Conservation (phyloP, 805 yeast species). For the Pichia occidentalis region DNA sequence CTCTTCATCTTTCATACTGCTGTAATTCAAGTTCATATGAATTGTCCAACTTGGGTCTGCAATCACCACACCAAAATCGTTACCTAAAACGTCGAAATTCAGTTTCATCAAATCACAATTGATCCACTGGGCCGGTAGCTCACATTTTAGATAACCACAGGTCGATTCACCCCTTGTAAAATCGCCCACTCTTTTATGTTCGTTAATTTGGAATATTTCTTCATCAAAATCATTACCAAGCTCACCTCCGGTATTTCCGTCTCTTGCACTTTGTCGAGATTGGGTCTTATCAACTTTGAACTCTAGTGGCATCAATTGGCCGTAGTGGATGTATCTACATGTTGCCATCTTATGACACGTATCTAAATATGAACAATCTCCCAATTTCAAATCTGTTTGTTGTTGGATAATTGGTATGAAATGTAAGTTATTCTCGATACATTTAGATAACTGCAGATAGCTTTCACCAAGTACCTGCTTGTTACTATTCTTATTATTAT, state of each 20-base stretch:
- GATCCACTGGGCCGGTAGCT: slow-evolving; percentile 73
- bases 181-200: slow-evolving; percentile 28
- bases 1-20: slow-evolving; percentile 73
- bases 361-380: slow-evolving; percentile 91
- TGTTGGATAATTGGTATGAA: slow-evolving; percentile 47
- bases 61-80: slow-evolving; percentile 67
- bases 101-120: slow-evolving; percentile 73
- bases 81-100: slow-evolving; percentile 66
- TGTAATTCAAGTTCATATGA: slow-evolving; percentile 77
- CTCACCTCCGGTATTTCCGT: not conserved
- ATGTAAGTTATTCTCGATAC: slow-evolving; percentile 38
- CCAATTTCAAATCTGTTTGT: slow-evolving; percentile 65
- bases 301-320: slow-evolving; percentile 38
- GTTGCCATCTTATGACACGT: slow-evolving; percentile 82
- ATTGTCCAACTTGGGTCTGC: slow-evolving; percentile 98
- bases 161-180: slow-evolving; percentile 44
- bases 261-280: too few species aligned
- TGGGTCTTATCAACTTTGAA: slow-evolving; percentile 4
- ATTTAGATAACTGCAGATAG: slow-evolving; percentile 23
- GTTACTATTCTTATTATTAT: too few species aligned
- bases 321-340: slow-evolving; percentile 80
- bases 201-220: slow-evolving; percentile 12
- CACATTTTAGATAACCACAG: slow-evolving; percentile 20
- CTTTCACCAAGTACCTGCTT: slow-evolving; percentile 2
- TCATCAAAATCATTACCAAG: slow-evolving; percentile 7